Evolutionary conservation across 345 rosid genomes (phyloP).

Genomic region (Salix viminalis): DNA sequence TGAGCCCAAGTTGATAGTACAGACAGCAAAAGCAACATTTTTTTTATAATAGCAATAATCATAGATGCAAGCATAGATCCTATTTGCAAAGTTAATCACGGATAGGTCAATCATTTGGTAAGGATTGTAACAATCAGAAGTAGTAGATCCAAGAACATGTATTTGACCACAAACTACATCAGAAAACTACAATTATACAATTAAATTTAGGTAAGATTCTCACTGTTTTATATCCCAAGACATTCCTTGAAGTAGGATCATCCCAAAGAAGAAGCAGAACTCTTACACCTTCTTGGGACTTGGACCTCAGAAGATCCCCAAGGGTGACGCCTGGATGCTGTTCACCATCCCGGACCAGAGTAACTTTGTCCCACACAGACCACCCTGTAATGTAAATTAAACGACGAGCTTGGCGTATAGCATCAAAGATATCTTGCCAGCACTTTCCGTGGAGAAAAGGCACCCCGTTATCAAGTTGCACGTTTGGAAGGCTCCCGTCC

Average conservation of each 20-base stretch:
- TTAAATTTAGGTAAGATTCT: slow-evolving; percentile 26
- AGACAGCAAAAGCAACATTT: neutral
- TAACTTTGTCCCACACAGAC: slow-evolving; percentile 94
- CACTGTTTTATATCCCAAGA: slow-evolving; percentile 80
- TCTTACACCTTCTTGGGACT: slow-evolving; percentile 94
- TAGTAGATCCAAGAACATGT: neutral
- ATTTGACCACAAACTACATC: slow-evolving; percentile 1
- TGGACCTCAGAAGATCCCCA: slow-evolving; percentile 77
- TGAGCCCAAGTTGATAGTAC: neutral
- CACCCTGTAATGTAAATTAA: slow-evolving; percentile 90
- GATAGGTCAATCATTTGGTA: neutral
- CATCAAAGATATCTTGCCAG: slow-evolving; percentile 83
- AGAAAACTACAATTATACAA: neutral
- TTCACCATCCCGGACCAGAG: slow-evolving; percentile 55
- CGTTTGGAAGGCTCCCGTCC: slow-evolving; percentile 64
- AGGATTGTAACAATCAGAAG: neutral
- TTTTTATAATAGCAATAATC: neutral
- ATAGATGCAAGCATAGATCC: neutral
- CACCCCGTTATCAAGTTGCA: slow-evolving; percentile 59
- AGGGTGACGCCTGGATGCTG: slow-evolving; percentile 45
- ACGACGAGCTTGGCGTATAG: slow-evolving; percentile 71
- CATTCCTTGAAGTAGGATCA: slow-evolving; percentile 89
- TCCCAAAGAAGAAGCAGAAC: slow-evolving; percentile 96
- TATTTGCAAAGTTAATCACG: neutral
- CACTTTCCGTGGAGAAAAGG: slow-evolving; percentile 78